Conservation (phyloP, 2,329 filamentous ascomycete genomes). For the Arachnomyces sp. region DNA sequence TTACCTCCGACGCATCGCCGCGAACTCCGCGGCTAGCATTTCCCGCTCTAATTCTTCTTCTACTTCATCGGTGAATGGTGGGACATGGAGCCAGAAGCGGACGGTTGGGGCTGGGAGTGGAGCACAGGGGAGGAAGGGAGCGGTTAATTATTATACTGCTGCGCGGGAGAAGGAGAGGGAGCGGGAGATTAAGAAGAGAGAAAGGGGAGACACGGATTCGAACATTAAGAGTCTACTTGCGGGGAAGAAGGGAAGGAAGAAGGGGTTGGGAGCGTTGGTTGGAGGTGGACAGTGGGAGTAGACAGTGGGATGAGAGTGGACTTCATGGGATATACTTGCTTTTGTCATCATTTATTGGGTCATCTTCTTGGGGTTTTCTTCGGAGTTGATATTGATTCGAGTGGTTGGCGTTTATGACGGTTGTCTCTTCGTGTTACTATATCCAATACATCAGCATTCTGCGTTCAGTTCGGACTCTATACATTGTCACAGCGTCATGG, state of each 20-base stretch:
- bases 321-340: too few relatives aligned
- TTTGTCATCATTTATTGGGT: too few relatives aligned
- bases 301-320: conserved; percentile 36
- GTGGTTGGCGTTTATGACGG: too few relatives aligned
- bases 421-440: too few relatives aligned
- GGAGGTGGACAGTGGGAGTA: conserved; percentile 30
- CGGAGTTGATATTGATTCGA: too few relatives aligned
- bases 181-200: conserved; percentile 44
- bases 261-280: conserved; percentile 30
- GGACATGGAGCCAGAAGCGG: conserved; percentile 14
- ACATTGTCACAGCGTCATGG: too few relatives aligned
- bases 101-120: conserved; percentile 33
- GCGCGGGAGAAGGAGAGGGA: conserved; percentile 54
- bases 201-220: conserved; percentile 33
- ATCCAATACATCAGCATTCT: too few relatives aligned
- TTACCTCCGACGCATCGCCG: conserved; percentile 9
- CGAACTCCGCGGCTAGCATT: conserved; percentile 18
- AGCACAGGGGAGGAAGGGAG: conserved; percentile 48
- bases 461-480: too few relatives aligned
- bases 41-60: conserved; percentile 25
- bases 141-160: conserved; percentile 50
- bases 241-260: conserved; percentile 33
- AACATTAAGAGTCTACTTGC: conserved; percentile 25
- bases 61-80: conserved; percentile 23
- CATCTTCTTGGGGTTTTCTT: too few relatives aligned